Percentiles rank a stretch among this genome's conserved stretches.
Conservation (phyloP, 169 alveolate species). For the Plasmodium gonderi region DNA sequence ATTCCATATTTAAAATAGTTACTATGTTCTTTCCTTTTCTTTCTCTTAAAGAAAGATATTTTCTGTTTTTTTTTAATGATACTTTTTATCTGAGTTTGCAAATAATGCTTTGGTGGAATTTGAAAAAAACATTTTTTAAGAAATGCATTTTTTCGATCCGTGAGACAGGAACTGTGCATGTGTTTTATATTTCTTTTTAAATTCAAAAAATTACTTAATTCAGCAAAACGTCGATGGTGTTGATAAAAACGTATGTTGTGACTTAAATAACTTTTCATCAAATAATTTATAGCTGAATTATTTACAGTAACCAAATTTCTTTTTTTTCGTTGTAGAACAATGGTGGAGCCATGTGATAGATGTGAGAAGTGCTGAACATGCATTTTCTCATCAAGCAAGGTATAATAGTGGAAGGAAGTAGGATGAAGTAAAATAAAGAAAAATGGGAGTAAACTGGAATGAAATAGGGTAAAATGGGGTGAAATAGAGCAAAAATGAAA, state of each 20-base stretch:
- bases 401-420: neutral
- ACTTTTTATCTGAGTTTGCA: constrained; percentile 2
- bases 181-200: constrained; percentile 10
- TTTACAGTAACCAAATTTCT: neutral
- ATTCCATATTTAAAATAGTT: constrained; percentile 25
- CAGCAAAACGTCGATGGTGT: neutral
- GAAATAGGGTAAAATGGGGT: too few species aligned
- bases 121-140: neutral
- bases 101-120: neutral
- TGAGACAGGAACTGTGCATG: constrained; percentile 4
- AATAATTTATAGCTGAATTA: constrained; percentile 1
- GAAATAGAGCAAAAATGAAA: too few species aligned
- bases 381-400: constrained; percentile 24
- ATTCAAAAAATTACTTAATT: constrained; percentile 6
- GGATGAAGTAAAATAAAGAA: neutral
- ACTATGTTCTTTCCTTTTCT: constrained; percentile 18
- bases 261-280: neutral
- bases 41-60: constrained; percentile 12
- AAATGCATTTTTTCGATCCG: neutral
- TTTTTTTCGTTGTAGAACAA: constrained; percentile 41
- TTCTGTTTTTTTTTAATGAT: constrained; percentile 7
- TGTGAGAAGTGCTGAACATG: constrained; percentile 5
- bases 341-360: neutral
- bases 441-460: too few species aligned
- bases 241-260: neutral